phyloP scores from a whole-genome alignment of 768 basidiomycete genomes.

The Termitomyces sp. region DNA sequence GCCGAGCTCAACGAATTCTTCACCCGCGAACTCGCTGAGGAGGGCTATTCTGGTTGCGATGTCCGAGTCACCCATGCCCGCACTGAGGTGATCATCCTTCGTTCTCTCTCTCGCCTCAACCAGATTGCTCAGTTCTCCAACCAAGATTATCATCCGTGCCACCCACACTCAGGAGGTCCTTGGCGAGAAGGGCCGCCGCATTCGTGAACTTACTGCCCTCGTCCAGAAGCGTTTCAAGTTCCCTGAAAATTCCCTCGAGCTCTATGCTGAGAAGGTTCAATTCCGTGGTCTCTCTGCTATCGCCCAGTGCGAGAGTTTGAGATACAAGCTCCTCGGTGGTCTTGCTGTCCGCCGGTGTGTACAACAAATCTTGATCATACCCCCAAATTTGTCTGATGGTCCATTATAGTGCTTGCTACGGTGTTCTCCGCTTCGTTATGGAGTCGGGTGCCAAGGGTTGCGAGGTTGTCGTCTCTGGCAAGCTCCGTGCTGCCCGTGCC shows the following conservation, averaged over 20 bases:
- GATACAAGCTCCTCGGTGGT: conserved; percentile 99
- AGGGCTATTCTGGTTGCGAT: conserved; percentile 99
- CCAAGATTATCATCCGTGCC: conserved; percentile 96
- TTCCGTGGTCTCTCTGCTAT: conserved; percentile 97
- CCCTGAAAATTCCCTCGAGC: conserved; percentile 97
- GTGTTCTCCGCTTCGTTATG: conserved; percentile 99
- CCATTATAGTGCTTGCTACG: conserved; percentile 85
- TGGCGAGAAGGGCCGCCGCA: conserved; percentile 98
- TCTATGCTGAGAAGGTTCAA: conserved; percentile 99
- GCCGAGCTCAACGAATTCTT: conserved; percentile 99
- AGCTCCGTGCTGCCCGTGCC: conserved; percentile 98
- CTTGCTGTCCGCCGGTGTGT: conserved; percentile 96
- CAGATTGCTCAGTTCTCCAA: conserved; percentile 1
- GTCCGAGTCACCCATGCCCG: conserved; percentile 99
- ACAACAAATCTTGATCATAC: neutral
- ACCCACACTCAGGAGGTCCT: conserved; percentile 99
- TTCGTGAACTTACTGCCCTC: conserved; percentile 96
- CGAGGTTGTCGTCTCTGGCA: conserved; percentile 99
- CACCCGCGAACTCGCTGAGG: conserved; percentile 95
- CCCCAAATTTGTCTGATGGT: neutral
- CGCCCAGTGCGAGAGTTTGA: conserved; percentile 96
- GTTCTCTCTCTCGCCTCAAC: neutral
- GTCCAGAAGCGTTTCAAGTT: conserved; percentile 99
- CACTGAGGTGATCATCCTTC: conserved; percentile 66
- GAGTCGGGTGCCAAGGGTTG: conserved; percentile 99